These are phyloP conservation scores for Euryodendron excelsum DNA, from an alignment of 148 eudicot species.

Conservation along the genomic window DNA sequence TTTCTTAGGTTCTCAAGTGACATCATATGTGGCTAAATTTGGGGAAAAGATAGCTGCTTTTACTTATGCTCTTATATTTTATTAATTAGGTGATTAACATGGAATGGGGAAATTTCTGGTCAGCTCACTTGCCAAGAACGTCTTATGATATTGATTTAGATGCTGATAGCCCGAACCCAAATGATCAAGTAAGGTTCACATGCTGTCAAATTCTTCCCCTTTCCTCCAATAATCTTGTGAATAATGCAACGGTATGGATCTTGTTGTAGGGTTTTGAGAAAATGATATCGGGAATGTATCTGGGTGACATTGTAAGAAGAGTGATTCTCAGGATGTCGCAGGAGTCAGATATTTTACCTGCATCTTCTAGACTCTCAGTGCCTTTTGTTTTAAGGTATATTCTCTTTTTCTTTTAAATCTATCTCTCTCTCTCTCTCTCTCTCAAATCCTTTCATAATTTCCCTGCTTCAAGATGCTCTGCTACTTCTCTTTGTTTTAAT, in stretches of 20 bases:
- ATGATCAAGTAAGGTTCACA: conserved; percentile 61
- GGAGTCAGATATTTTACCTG: conserved; percentile 65
- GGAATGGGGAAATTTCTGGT: conserved; percentile 99
- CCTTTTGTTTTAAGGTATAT: conserved; percentile 75
- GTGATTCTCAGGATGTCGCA: conserved; percentile 69
- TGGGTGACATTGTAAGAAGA: conserved; percentile 88
- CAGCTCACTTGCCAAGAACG: conserved; percentile 92
- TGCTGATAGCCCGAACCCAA: conserved; percentile 79
- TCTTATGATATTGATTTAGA: conserved; percentile 76
- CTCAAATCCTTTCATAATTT: not conserved
- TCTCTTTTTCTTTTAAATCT: not conserved
- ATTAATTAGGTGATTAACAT: conserved; percentile 72
- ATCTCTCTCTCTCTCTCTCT: not conserved
- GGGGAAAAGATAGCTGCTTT: not conserved
- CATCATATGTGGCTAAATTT: not conserved
- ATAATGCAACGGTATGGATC: not conserved
- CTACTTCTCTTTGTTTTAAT: not conserved
- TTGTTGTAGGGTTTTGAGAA: conserved; percentile 87
- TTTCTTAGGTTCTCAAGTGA: conserved; percentile 7
- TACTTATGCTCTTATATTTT: not conserved
- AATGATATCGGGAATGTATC: conserved; percentile 96
- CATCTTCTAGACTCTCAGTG: conserved; percentile 41
- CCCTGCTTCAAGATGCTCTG: not conserved
- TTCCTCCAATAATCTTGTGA: not conserved
- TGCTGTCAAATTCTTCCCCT: not conserved